Conservation (phyloP, 2,329 filamentous ascomycete genomes). For the Alternaria brassicicola region DNA sequence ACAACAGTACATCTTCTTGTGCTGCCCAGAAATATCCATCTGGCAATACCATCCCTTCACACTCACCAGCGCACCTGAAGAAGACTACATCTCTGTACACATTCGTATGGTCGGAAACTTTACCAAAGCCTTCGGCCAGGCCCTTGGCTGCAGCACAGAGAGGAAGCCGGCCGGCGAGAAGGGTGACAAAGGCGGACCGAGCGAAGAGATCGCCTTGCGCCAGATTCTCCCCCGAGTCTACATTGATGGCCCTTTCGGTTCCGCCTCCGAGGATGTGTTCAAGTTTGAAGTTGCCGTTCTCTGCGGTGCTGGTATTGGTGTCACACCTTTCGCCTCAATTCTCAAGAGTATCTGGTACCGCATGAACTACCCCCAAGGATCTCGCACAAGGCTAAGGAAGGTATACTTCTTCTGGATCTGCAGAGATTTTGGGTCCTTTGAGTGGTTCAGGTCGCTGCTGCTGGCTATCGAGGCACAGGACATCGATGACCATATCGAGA, state of each 20-base stretch:
- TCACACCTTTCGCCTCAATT: constrained; percentile 60
- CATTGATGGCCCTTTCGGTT: constrained; percentile 84
- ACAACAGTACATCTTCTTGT: constrained; percentile 78
- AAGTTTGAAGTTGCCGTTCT: constrained; percentile 63
- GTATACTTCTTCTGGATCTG: constrained; percentile 96
- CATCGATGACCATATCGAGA: constrained; percentile 82
- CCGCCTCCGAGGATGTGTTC: constrained; percentile 86
- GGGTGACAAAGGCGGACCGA: constrained; percentile 62
- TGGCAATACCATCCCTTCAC: constrained; percentile 93
- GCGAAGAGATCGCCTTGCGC: constrained; percentile 70
- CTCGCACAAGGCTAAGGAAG: constrained; percentile 76
- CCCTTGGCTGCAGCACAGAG: constrained; percentile 77
- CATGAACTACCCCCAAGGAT: constrained; percentile 82
- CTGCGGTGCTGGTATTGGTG: constrained; percentile 59
- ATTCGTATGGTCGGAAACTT: constrained; percentile 85
- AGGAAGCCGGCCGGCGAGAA: constrained; percentile 57
- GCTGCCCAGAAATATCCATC: constrained; percentile 82
- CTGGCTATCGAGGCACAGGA: constrained; percentile 87
- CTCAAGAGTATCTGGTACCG: constrained; percentile 90
- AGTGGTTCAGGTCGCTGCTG: constrained; percentile 86
- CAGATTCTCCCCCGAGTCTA: constrained; percentile 80
- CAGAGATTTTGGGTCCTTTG: constrained; percentile 84
- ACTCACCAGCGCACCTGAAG: constrained; percentile 83
- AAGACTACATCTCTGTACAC: constrained; percentile 89
- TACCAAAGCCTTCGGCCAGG: constrained; percentile 70